phyloP scores from a whole-genome alignment of 1,139 yeast genomes.

The Blastobotrys aristatus region DNA sequence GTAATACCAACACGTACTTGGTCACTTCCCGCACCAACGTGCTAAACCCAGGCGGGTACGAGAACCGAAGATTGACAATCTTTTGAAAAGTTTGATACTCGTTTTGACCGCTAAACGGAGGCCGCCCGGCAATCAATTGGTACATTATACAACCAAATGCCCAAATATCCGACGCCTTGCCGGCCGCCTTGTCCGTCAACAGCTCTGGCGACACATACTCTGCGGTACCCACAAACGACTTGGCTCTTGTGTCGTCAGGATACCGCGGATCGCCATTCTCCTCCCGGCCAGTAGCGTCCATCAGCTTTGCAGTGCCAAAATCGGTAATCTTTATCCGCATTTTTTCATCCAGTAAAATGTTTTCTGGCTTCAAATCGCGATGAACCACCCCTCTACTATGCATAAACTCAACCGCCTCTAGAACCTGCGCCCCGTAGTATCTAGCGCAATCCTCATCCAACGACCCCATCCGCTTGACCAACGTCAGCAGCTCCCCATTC shows the following conservation, averaged over 20 bases:
- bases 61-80: slow-evolving; percentile 75
- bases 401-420: slow-evolving; percentile 83
- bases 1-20: slow-evolving; percentile 56
- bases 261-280: slow-evolving; percentile 25
- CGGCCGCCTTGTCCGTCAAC: slow-evolving; percentile 74
- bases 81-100: slow-evolving; percentile 94
- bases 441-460: slow-evolving; percentile 72
- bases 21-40: slow-evolving; percentile 65
- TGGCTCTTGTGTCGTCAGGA: slow-evolving; percentile 61
- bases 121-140: slow-evolving; percentile 90
- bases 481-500: slow-evolving; percentile 80
- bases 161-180: slow-evolving; percentile 91
- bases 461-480: slow-evolving; percentile 73
- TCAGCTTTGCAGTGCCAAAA: slow-evolving; percentile 92
- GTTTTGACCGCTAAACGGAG: slow-evolving; percentile 95
- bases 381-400: slow-evolving; percentile 84
- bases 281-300: slow-evolving; percentile 41
- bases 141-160: slow-evolving; percentile 91
- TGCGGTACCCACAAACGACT: slow-evolving; percentile 87
- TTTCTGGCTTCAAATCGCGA: slow-evolving; percentile 94
- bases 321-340: slow-evolving; percentile 91
- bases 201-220: slow-evolving; percentile 90
- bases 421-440: slow-evolving; percentile 69
- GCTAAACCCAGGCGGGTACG: slow-evolving; percentile 77
- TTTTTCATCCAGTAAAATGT: slow-evolving; percentile 66